phyloP scores from a whole-genome alignment of 129 eudicot species.

The Pseudognaphalium luteoalbum region DNA sequence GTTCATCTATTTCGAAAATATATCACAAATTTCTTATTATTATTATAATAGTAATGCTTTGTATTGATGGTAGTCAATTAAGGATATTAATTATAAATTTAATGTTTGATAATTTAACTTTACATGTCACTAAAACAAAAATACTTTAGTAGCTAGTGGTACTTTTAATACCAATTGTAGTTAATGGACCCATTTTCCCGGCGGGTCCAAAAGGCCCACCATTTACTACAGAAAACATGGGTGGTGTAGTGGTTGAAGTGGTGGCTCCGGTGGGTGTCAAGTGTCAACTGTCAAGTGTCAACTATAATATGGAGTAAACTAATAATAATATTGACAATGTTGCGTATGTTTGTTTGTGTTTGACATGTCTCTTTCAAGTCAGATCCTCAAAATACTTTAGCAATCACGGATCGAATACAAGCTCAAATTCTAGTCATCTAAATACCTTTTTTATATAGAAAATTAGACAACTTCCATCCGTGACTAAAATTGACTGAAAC shows the following conservation, averaged over 20 bases:
- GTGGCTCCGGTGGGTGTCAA: constrained; percentile 30
- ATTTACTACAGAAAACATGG: constrained; percentile 23
- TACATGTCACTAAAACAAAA: background rate
- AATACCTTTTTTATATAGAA: background rate
- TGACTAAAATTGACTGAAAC: too few relatives aligned
- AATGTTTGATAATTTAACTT: too few relatives aligned
- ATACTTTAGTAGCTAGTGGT: background rate
- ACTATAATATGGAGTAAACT: too few relatives aligned
- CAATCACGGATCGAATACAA: background rate
- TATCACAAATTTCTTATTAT: background rate
- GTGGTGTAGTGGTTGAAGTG: background rate
- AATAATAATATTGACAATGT: constrained; percentile 13
- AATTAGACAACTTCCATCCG: too few relatives aligned
- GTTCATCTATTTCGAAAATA: background rate
- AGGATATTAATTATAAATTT: background rate
- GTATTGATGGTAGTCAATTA: background rate
- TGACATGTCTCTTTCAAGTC: constrained; percentile 24
- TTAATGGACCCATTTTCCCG: background rate
- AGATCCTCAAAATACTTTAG: background rate
- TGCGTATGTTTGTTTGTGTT: constrained; percentile 32
- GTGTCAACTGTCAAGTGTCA: background rate
- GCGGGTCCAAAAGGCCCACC: constrained; percentile 31
- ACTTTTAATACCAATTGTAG: background rate
- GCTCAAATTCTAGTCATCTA: background rate
- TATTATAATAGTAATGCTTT: background rate